phyloP scores from a whole-genome alignment of 352 stramenopile species.

The Pythium periplocum region DNA sequence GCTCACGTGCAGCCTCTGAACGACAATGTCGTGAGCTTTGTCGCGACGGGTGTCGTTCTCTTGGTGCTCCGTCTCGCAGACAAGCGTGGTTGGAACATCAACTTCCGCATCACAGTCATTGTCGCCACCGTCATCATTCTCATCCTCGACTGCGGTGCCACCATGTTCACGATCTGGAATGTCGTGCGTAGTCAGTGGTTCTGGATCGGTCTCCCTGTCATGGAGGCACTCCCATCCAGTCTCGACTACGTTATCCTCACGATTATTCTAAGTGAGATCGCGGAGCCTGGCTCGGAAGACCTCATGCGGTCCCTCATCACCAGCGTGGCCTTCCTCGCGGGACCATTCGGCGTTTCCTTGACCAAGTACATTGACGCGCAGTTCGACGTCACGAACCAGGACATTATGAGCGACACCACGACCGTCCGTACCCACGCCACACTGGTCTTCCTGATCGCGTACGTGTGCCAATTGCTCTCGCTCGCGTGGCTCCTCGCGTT shows the following conservation, averaged over 20 bases:
- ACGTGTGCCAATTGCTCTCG: slow-evolving; percentile 39
- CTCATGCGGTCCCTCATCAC: slow-evolving; percentile 37
- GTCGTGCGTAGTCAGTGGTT: slow-evolving; percentile 63
- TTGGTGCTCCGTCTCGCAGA: slow-evolving; percentile 21
- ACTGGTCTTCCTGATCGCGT: slow-evolving; percentile 47
- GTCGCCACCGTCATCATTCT: slow-evolving; percentile 24
- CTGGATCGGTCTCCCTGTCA: slow-evolving; percentile 53
- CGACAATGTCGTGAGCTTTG: slow-evolving; percentile 47
- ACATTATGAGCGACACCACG: slow-evolving; percentile 42
- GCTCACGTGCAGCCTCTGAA: slow-evolving; percentile 47
- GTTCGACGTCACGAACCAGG: slow-evolving; percentile 43
- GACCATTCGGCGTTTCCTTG: slow-evolving; percentile 34
- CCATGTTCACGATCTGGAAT: slow-evolving; percentile 53
- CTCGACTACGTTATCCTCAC: slow-evolving; percentile 54
- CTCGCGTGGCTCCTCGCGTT: slow-evolving; percentile 42
- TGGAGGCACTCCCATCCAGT: slow-evolving; percentile 44
- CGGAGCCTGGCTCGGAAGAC: slow-evolving; percentile 24
- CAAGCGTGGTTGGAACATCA: slow-evolving; percentile 35
- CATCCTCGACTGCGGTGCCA: slow-evolving; percentile 31
- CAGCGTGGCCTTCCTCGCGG: slow-evolving; percentile 38
- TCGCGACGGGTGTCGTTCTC: slow-evolving; percentile 27
- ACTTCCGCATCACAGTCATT: slow-evolving; percentile 38
- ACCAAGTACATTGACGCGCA: slow-evolving; percentile 57
- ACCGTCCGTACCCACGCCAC: slow-evolving; percentile 38
- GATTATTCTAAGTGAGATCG: slow-evolving; percentile 42